Evolutionary conservation across 176 grass and related monocot species (phyloP).

Genomic region (Oryza glumipatula): DNA sequence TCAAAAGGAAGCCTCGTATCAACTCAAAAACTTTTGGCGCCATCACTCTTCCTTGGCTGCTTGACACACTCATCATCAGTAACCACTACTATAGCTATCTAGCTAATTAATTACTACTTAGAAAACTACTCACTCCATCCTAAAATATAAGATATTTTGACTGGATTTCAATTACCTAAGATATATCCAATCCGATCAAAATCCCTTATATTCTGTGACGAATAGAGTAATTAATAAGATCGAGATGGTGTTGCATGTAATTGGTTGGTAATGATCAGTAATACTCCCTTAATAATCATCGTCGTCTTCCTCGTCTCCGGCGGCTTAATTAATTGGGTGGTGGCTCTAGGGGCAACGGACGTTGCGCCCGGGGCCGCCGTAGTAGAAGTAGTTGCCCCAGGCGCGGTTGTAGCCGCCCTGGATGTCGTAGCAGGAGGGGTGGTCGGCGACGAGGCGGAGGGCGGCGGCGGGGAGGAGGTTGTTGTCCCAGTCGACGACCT

Average conservation of each 20-base stretch:
- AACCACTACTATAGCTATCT: neutral
- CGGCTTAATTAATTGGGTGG: no score
- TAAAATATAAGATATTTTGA: no score
- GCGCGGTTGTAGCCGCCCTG: constrained; percentile 49
- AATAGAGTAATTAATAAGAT: no score
- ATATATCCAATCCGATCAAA: no score
- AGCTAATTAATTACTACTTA: neutral
- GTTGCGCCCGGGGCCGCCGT: constrained; percentile 74
- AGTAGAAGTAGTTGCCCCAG: constrained; percentile 88
- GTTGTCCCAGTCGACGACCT: constrained; percentile 87
- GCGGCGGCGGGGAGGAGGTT: constrained; percentile 66
- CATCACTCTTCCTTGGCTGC: neutral
- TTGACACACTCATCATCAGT: neutral
- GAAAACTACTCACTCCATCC: no score
- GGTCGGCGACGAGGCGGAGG: constrained; percentile 70
- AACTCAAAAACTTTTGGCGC: constrained; percentile 12
- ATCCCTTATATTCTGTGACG: no score
- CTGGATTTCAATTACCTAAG: no score
- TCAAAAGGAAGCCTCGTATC: neutral
- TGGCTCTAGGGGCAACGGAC: constrained; percentile 46
- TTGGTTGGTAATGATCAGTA: no score
- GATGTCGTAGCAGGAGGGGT: constrained; percentile 71
- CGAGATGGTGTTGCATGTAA: neutral
- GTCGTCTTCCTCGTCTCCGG: neutral
- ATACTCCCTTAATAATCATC: neutral